phyloP scores from a whole-genome alignment of 2,329 filamentous ascomycete species.

The Graphium sp. region DNA sequence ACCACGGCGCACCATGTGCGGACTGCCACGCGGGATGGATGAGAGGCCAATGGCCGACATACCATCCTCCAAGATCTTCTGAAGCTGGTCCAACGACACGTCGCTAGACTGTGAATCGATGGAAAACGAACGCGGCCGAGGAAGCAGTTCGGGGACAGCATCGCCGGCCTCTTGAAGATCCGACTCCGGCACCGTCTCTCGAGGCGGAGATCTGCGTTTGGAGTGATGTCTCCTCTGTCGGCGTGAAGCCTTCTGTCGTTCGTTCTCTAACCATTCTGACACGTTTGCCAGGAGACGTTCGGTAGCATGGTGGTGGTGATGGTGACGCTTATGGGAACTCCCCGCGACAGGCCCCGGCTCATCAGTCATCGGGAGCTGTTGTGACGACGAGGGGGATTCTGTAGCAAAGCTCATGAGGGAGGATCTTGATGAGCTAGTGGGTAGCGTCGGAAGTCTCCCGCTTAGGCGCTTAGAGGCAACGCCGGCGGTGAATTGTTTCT shows the following conservation, averaged over 20 bases:
- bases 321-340: constrained; percentile 11
- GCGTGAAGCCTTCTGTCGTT: constrained; percentile 45
- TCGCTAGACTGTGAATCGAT: constrained; percentile 50
- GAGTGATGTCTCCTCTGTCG: constrained; percentile 25
- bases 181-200: constrained; percentile 15
- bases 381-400: no score
- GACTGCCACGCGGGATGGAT: constrained; percentile 23
- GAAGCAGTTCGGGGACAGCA: constrained; percentile 6
- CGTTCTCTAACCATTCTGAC: constrained; percentile 66
- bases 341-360: no score
- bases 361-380: no score
- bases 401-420: constrained; percentile 1
- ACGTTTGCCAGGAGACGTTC: constrained; percentile 57
- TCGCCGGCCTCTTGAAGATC: constrained; percentile 10
- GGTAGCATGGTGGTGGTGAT: constrained; percentile 20
- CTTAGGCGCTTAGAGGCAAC: constrained; percentile 20
- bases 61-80: constrained; percentile 60
- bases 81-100: constrained; percentile 62
- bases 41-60: constrained; percentile 35
- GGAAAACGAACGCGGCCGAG: constrained; percentile 28
- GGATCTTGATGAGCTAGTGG: constrained; percentile 4
- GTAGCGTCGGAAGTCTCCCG: constrained; percentile 12
- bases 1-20: constrained; percentile 25
- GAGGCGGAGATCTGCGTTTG: constrained; percentile 19
- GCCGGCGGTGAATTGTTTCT: constrained; percentile 20